Percentiles rank a stretch among this genome's conserved stretches.
Evolutionary conservation across 2,329 filamentous ascomycete genomes (phyloP).

Genomic region (Magnaporthiopsis incrustans): DNA sequence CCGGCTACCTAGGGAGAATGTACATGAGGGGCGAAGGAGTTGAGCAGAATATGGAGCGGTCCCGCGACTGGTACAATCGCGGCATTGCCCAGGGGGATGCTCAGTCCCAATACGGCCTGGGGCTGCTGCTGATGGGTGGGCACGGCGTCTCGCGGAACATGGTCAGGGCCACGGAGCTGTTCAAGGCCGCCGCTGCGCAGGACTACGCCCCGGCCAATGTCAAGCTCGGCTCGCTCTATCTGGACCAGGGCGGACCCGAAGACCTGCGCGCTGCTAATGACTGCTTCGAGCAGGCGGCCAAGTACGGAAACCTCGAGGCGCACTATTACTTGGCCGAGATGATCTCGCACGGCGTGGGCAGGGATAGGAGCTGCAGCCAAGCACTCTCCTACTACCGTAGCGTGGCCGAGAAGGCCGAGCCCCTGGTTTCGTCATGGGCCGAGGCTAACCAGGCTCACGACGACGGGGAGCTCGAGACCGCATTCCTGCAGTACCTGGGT

Average conservation of each 20-base stretch:
- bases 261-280: conserved; percentile 71
- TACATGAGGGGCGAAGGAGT: conserved; percentile 82
- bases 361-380: conserved; percentile 68
- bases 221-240: conserved; percentile 71
- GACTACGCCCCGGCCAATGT: conserved; percentile 76
- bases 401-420: conserved; percentile 66
- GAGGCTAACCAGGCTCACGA: conserved; percentile 82
- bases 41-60: conserved; percentile 67
- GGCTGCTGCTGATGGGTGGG: conserved; percentile 75
- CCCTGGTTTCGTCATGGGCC: conserved; percentile 66
- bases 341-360: conserved; percentile 69
- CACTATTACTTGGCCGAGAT: conserved; percentile 91
- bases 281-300: conserved; percentile 80
- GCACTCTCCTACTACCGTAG: conserved; percentile 78
- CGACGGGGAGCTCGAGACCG: conserved; percentile 68
- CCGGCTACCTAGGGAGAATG: conserved; percentile 83
- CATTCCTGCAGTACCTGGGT: conserved; percentile 74
- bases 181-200: conserved; percentile 73
- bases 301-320: conserved; percentile 78
- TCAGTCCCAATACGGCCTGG: conserved; percentile 77
- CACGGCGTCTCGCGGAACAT: conserved; percentile 61
- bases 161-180: conserved; percentile 63
- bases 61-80: conserved; percentile 74
- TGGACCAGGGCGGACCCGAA: conserved; percentile 66
- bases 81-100: conserved; percentile 69